Evolutionary conservation across 164 flowering plant species (phyloP).

Genomic region (grape (Vitis vinifera)): DNA sequence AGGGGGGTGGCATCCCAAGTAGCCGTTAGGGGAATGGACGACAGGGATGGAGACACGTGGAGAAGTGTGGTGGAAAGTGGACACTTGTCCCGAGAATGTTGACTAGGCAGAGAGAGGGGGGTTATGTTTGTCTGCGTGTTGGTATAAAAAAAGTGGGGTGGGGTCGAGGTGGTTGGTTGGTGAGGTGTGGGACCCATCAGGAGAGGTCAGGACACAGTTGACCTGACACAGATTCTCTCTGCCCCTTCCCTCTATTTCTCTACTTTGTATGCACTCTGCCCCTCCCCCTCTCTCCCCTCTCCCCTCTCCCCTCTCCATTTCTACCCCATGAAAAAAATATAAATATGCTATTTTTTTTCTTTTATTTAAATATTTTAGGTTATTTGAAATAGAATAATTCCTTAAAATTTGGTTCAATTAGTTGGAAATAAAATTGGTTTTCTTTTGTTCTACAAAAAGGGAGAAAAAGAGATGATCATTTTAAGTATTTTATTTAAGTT

Average conservation of each 20-base stretch:
- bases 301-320: too few species aligned
- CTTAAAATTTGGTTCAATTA: too few species aligned
- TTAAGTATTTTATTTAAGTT: too few species aligned
- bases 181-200: conserved; percentile 8
- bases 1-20: conserved; percentile 1
- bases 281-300: too few species aligned
- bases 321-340: too few species aligned
- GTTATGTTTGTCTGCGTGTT: background rate
- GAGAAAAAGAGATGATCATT: too few species aligned
- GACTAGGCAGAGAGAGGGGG: conserved; percentile 8
- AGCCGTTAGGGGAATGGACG: background rate
- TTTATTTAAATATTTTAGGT: too few species aligned
- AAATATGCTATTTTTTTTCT: too few species aligned
- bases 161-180: background rate
- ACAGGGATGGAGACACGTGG: background rate
- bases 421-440: too few species aligned
- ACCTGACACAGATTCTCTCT: conserved; percentile 21
- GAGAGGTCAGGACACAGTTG: conserved; percentile 12
- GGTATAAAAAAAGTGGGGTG: background rate
- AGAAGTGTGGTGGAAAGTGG: background rate
- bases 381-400: too few species aligned
- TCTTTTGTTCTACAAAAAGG: too few species aligned
- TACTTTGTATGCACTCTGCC: too few species aligned
- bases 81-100: conserved; percentile 18
- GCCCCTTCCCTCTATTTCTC: background rate